Evolutionary conservation across 805 yeast species (phyloP).

Genomic region (Candida schatavii): DNA sequence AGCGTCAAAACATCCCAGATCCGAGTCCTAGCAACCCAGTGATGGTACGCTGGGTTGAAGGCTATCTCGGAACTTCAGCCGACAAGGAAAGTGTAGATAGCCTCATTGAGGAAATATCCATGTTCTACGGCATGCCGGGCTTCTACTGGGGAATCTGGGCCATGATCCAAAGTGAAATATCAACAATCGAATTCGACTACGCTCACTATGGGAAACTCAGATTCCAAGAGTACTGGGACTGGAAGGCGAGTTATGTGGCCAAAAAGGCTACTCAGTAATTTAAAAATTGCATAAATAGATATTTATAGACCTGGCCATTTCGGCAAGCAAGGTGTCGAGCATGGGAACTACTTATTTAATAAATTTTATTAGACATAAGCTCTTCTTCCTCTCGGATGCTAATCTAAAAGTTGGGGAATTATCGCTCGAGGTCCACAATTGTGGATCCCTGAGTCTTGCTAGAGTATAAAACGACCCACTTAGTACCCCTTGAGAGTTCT

Average conservation of each 20-base stretch:
- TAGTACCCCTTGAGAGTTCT: constrained; percentile 68
- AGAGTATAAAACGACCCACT: constrained; percentile 75
- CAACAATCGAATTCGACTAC: constrained; percentile 72
- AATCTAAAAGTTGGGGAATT: background rate
- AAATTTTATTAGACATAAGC: too few relatives aligned
- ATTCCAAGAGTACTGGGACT: constrained; percentile 64
- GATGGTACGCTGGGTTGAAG: constrained; percentile 55
- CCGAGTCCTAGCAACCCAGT: constrained; percentile 43
- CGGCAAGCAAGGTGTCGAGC: too few relatives aligned
- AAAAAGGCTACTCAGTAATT: background rate
- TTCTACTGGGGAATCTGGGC: constrained; percentile 88
- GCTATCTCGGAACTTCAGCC: constrained; percentile 44
- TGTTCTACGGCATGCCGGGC: constrained; percentile 77
- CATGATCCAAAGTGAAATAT: constrained; percentile 65
- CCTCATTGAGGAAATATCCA: constrained; percentile 53
- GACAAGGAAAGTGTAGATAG: constrained; percentile 35
- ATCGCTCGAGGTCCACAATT: constrained; percentile 42
- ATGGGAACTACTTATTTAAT: too few relatives aligned
- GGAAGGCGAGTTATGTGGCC: constrained; percentile 44
- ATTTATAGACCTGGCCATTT: too few relatives aligned
- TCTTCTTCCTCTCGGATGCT: too few relatives aligned
- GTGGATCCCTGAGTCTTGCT: constrained; percentile 70
- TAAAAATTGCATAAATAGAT: constrained; percentile 4
- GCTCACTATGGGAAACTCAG: constrained; percentile 56
- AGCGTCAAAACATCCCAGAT: constrained; percentile 53